Evolutionary conservation across 2,329 filamentous ascomycete genomes (phyloP), one percentile per base, ranked within the genome.

Genomic region (Pseudofabraea citricarpa): DNA sequence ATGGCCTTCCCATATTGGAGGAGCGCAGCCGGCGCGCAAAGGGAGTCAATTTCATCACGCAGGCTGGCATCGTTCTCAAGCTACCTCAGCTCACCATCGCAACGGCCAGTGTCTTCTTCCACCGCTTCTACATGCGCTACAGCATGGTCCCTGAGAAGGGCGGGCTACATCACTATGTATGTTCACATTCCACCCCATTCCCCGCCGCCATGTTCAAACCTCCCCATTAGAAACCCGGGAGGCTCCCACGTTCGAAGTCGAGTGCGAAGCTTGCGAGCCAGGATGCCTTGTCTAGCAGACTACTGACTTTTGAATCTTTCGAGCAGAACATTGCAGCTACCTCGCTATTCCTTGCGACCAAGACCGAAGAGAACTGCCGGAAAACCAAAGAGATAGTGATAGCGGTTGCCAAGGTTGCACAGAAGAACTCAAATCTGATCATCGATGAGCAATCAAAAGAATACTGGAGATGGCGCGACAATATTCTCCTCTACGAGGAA

Each of bases 391-490:
- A 96, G 52, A 76, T 98, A 47, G 91, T 98, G 52, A 85, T 96
- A 23, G 88, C 90, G 1, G 93, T 95, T 56, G 93, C 90, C 47
- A 88, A 91, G 53, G 89, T 96, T 16, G 93, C 91, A 21, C 90
- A 96, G 65, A 97, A 98, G 69, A 91, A 97, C 55, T 75, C 88
- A 2, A 87, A 89, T 56, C 78, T 96, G 46, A 73, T 91, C 42
- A 87, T 97, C 41, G 93, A 98, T 61, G 93, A 97, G 66, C 90
- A 97, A 64, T 94, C 87, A 54, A 97, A 96, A 60, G 93, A 98
- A 61, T 98, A 93, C 63, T 98, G 93, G 93, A 81, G 87, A 58
- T 98, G 93, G 93, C 81, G 90, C 48, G 93, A 98, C 61, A 93
- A 85, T 46, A 95, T 98, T 45, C 71, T 97, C 12, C 84, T 86